A percentile compares a stretch with the other conserved stretches of the same genome.
These are phyloP conservation scores for Pleurotus platypus DNA, from an alignment of 768 basidiomycete genomes.

Conservation along the genomic window DNA sequence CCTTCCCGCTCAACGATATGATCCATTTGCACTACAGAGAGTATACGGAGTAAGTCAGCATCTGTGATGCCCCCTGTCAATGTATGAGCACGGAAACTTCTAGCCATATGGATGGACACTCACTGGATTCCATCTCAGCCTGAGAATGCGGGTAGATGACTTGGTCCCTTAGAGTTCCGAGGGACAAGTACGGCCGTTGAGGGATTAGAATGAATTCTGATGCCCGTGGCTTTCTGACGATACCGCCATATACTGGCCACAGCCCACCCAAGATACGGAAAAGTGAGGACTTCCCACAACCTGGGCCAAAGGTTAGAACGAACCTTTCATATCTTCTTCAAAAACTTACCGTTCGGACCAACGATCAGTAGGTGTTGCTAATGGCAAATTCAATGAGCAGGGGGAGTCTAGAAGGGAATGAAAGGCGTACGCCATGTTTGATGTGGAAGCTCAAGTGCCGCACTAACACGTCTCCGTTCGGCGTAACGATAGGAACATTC, in stretches of 20 bases:
- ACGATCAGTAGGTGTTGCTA: conserved; percentile 91
- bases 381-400: conserved; percentile 9
- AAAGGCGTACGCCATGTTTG: conserved; percentile 66
- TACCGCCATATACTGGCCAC: conserved; percentile 85
- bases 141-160: conserved; percentile 92
- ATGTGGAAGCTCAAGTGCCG: conserved; percentile 84
- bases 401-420: conserved; percentile 1
- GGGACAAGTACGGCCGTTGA: conserved; percentile 91
- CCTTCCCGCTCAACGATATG: conserved; percentile 89
- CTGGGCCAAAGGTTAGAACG: conserved; percentile 26
- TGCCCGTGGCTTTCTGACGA: conserved; percentile 86
- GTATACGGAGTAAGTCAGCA: conserved; percentile 62
- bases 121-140: conserved; percentile 74
- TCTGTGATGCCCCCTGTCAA: conserved; percentile 68
- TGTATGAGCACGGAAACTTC: background rate
- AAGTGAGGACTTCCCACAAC: conserved; percentile 85
- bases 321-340: background rate
- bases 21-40: conserved; percentile 81
- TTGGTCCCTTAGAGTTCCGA: conserved; percentile 93
- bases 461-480: conserved; percentile 91
- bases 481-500: conserved; percentile 91
- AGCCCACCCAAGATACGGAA: conserved; percentile 96
- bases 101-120: conserved; percentile 8
- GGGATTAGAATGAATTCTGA: conserved; percentile 92
- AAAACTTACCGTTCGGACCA: conserved; percentile 77